Percentiles rank a stretch among this genome's conserved stretches.
These are phyloP conservation scores for Colletotrichum higginsianum DNA, from an alignment of 2,329 filamentous ascomycete genomes.

Conservation along the genomic window DNA sequence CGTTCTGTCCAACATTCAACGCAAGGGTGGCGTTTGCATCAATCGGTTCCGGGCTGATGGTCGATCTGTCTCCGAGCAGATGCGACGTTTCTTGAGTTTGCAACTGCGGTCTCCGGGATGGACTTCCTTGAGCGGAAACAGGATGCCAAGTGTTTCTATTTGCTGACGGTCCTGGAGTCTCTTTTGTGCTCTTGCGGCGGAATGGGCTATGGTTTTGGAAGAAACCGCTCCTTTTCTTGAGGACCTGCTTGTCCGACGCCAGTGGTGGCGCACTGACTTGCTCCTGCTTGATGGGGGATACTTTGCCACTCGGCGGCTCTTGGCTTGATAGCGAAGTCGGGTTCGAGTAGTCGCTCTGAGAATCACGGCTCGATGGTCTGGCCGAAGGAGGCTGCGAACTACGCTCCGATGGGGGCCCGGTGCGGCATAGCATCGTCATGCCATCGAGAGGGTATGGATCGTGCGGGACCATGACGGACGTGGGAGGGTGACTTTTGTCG, in stretches of 20 bases:
- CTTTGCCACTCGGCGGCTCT: slow-evolving; percentile 81
- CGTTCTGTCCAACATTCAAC: slow-evolving; percentile 94
- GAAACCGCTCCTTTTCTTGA: slow-evolving; percentile 84
- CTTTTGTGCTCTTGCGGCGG: slow-evolving; percentile 90
- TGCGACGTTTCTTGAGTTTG: slow-evolving; percentile 57
- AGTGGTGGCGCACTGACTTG: slow-evolving; percentile 59
- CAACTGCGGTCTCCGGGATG: slow-evolving; percentile 56
- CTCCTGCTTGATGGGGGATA: slow-evolving; percentile 80
- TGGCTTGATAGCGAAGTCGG: slow-evolving; percentile 91
- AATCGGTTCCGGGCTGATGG: slow-evolving; percentile 83
- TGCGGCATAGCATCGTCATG: slow-evolving; percentile 97
- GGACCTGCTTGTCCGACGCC: slow-evolving; percentile 75
- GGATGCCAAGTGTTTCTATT: slow-evolving; percentile 75
- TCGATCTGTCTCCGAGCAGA: slow-evolving; percentile 59
- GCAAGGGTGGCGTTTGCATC: slow-evolving; percentile 94
- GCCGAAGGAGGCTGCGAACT: slow-evolving; percentile 69
- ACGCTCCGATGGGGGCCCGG: slow-evolving; percentile 73
- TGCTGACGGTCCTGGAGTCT: slow-evolving; percentile 60
- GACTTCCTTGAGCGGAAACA: slow-evolving; percentile 48
- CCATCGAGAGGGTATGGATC: slow-evolving; percentile 95
- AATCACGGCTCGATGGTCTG: slow-evolving; percentile 87
- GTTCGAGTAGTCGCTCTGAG: slow-evolving; percentile 91
- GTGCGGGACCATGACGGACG: slow-evolving; percentile 82
- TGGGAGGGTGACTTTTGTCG: slow-evolving; percentile 69
- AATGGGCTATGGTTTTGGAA: slow-evolving; percentile 96